Conservation (phyloP, 345 rosid genomes). For the Excoecaria agallocha region DNA sequence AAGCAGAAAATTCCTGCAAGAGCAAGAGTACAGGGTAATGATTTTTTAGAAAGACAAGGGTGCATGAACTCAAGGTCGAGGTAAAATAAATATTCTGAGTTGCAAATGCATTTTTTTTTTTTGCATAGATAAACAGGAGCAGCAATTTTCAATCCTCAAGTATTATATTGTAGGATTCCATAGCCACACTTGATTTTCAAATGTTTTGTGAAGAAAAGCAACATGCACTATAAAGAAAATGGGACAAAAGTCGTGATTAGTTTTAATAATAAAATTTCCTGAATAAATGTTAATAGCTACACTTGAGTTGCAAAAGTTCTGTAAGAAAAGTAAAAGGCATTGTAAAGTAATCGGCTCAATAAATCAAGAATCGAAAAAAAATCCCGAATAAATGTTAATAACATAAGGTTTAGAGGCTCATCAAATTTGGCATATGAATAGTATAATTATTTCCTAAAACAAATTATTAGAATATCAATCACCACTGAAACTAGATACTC, state of each 20-base stretch:
- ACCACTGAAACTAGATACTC: neutral
- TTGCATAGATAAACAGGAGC: neutral
- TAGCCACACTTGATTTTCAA: neutral
- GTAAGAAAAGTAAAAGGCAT: no score
- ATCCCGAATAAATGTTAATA: neutral
- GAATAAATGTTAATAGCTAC: no score
- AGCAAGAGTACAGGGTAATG: neutral
- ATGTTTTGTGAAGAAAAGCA: neutral
- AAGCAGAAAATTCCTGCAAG: slow-evolving; percentile 6
- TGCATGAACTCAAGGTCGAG: neutral
- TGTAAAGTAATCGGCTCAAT: no score
- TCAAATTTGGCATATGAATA: neutral
- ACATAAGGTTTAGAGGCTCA: neutral
- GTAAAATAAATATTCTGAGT: neutral
- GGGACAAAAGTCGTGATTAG: no score
- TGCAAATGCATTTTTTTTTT: neutral
- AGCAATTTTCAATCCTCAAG: neutral
- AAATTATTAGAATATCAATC: neutral
- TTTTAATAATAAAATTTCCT: no score
- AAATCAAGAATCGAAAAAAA: neutral
- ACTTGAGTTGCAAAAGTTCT: no score
- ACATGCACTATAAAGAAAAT: neutral
- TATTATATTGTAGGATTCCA: neutral
- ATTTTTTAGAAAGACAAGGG: neutral
- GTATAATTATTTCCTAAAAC: neutral